Conservation (phyloP, 768 basidiomycete genomes). For the Boletus sensibilis region DNA sequence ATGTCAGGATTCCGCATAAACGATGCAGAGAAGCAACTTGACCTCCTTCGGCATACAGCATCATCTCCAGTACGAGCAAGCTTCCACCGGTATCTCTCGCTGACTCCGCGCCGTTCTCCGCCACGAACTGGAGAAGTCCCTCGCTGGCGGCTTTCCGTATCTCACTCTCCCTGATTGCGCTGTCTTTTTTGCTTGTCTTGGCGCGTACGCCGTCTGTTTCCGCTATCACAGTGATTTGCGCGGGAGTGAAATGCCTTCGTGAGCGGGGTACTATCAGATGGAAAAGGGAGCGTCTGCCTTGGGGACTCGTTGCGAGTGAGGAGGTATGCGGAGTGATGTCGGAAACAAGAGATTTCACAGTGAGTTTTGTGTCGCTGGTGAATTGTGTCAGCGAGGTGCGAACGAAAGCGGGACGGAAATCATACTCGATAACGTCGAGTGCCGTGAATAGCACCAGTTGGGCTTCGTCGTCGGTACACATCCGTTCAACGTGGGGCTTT, state of each 20-base stretch:
- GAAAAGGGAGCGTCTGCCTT: constrained; percentile 80
- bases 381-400: background rate
- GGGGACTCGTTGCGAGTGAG: constrained; percentile 56
- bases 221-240: constrained; percentile 66
- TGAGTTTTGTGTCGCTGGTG: constrained; percentile 84
- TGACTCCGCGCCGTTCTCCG: constrained; percentile 56
- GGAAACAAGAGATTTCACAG: constrained; percentile 73
- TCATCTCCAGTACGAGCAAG: constrained; percentile 73
- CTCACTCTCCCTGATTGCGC: constrained; percentile 61
- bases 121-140: constrained; percentile 69
- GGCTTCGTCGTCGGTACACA: constrained; percentile 87
- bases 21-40: constrained; percentile 22
- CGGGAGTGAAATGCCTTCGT: constrained; percentile 85
- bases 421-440: constrained; percentile 86
- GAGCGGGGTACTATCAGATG: constrained; percentile 83
- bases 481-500: constrained; percentile 85
- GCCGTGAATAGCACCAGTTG: constrained; percentile 89
- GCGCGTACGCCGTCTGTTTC: constrained; percentile 69
- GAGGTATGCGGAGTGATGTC: constrained; percentile 61
- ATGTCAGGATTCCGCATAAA: background rate
- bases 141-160: constrained; percentile 72
- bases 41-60: constrained; percentile 88
- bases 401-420: constrained; percentile 1
- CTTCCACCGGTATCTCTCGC: constrained; percentile 78
- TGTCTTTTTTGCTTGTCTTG: constrained; percentile 84